Base-by-base conservation (phyloP, 179 eudicot species). In the Carnegiea gigantea region DNA sequence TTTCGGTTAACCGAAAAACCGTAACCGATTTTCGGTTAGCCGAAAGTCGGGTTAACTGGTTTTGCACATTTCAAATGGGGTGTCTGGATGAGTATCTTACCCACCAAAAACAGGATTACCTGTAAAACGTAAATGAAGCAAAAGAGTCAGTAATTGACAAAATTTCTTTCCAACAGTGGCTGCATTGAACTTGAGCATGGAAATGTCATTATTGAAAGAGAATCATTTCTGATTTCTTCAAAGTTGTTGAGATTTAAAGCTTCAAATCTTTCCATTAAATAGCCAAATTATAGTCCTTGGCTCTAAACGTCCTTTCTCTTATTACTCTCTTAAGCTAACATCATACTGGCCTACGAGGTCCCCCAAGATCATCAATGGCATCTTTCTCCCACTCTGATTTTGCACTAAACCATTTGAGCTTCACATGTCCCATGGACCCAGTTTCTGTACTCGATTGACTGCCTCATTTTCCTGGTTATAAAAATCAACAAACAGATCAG, bases 381-480 rank as follows among this genome's bases (percentile, higher is more conserved):
- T 62, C 18, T 80, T 20, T n/a, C 44, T 4, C 57, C 62, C 75
- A 1, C 64, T 40, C 62, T 28, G 36, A 26, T 20, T 20, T 62
- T 46, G 60, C 40, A 67, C 17, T 82, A 77, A 76, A 65, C 75
- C 75, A 75, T 83, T 79, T 68, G 71, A 38, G 17, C 76, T 64
- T 75, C 82, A 51, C 79, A 76, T 75, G 82, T 54, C 76, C 59
- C 46, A 79, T 79, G 83, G 83, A 43, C 81, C 83, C 86, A 77
- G 9, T 13, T 62, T 59, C 48, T 60, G 82, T 79, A 79, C 80
- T 82, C 57, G 76, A 70, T 20, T 67, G 21, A 36, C 48, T 40
- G 4, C 43, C 48, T 68, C 54, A 60, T 62, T 3, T 54, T 26
- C 8, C 15, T 74, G 9, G 11, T 18, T 9, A 10, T 28, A 11